phyloP scores from a whole-genome alignment of 495 filamentous ascomycete genomes.

The Podospora bellae-mahoneyi region DNA sequence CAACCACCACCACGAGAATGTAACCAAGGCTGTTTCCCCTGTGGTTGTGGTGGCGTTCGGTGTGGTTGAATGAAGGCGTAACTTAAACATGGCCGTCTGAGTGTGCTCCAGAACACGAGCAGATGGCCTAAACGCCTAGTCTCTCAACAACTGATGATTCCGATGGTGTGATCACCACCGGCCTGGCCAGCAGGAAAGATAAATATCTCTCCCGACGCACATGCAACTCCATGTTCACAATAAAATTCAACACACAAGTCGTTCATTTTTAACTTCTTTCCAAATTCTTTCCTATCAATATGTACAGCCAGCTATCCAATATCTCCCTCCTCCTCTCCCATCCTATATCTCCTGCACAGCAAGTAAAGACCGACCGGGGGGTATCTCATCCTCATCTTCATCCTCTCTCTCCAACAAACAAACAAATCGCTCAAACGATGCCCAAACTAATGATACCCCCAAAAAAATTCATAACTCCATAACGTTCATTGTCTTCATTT shows the following conservation, averaged over 20 bases:
- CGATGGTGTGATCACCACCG: too few relatives aligned
- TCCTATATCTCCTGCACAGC: conserved; percentile 2
- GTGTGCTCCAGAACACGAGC: too few relatives aligned
- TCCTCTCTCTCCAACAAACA: background rate
- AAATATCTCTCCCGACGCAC: too few relatives aligned
- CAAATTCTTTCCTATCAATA: background rate
- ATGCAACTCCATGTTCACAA: too few relatives aligned
- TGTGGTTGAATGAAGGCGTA: too few relatives aligned
- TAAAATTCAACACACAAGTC: background rate
- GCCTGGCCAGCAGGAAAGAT: too few relatives aligned
- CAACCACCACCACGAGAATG: too few relatives aligned
- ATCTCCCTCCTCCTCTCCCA: background rate
- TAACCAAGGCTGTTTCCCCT: too few relatives aligned
- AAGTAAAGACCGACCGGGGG: conserved; percentile 3
- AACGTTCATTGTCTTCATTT: conserved; percentile 8
- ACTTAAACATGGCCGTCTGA: too few relatives aligned
- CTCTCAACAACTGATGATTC: too few relatives aligned
- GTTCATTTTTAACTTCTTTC: background rate
- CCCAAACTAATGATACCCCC: conserved; percentile 1
- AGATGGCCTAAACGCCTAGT: too few relatives aligned
- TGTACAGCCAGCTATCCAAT: background rate
- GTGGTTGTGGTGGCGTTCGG: too few relatives aligned
- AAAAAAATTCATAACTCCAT: conserved; percentile 6
- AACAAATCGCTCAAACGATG: background rate
- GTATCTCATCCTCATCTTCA: background rate